phyloP scores from a whole-genome alignment of 805 yeast genomes.

The Myxozyma vanderwaltii region DNA sequence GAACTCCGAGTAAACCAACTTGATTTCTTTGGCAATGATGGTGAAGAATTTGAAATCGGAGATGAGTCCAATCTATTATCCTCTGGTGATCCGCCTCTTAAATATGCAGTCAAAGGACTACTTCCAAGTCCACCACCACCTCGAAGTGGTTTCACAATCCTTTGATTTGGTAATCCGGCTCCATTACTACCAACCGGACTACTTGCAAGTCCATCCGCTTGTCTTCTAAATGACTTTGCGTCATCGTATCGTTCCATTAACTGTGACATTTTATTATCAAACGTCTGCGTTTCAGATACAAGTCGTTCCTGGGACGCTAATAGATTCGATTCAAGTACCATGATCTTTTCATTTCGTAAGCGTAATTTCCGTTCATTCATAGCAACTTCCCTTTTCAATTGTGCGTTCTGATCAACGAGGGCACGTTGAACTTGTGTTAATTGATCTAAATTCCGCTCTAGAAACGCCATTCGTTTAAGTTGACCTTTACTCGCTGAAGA shows the following conservation, averaged over 20 bases:
- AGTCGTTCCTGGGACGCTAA: constrained; percentile 55
- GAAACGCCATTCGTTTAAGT: constrained; percentile 53
- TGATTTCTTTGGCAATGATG: neutral
- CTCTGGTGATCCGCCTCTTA: constrained; percentile 5
- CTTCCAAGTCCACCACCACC: constrained; percentile 49
- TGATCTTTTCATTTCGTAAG: constrained; percentile 58
- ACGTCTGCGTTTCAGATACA: constrained; percentile 51
- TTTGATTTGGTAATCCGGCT: constrained; percentile 37
- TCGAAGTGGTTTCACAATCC: constrained; percentile 63
- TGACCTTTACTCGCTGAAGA: constrained; percentile 37
- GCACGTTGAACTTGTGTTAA: constrained; percentile 62
- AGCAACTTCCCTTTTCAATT: constrained; percentile 57
- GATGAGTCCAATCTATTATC: constrained; percentile 2
- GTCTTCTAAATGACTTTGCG: constrained; percentile 30
- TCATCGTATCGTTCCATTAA: constrained; percentile 34
- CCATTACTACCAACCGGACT: neutral
- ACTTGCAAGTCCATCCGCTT: constrained; percentile 21
- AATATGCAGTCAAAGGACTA: constrained; percentile 11
- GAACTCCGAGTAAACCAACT: constrained; percentile 19
- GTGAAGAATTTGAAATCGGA: constrained; percentile 6
- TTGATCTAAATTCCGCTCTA: constrained; percentile 61
- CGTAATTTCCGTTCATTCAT: constrained; percentile 59
- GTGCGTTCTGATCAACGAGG: constrained; percentile 61
- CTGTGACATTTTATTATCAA: constrained; percentile 44
- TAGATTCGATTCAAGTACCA: constrained; percentile 53